Evolutionary conservation across 306 rosid species (phyloP).

Genomic region (Delonix regia): DNA sequence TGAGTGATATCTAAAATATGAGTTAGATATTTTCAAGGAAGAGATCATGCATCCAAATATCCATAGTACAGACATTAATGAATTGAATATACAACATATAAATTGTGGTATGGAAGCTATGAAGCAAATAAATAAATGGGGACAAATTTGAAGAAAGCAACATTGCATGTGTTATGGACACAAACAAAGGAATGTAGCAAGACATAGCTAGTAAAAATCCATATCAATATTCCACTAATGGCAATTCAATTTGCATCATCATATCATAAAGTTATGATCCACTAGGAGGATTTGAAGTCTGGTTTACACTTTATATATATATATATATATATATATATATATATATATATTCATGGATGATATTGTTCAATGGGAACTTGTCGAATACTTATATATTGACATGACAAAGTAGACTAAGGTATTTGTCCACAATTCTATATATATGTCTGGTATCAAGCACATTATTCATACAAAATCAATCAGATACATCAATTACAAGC

Average conservation of each 20-base stretch:
- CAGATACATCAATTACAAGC: slow-evolving; percentile 28
- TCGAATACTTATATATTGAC: not conserved
- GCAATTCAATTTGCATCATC: too few species aligned
- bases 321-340: too few species aligned
- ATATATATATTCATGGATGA: not conserved
- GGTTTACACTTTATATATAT: too few species aligned
- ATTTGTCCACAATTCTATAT: not conserved
- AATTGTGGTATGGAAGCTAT: not conserved
- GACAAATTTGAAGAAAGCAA: not conserved
- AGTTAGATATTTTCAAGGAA: too few species aligned
- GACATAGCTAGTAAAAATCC: too few species aligned
- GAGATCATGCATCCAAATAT: not conserved
- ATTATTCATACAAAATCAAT: slow-evolving; percentile 27
- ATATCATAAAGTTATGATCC: not conserved
- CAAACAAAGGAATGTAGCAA: not conserved
- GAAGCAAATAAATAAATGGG: not conserved
- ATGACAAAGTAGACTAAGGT: not conserved
- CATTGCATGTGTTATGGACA: not conserved
- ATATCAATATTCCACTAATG: too few species aligned
- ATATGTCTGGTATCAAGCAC: not conserved
- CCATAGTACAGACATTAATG: not conserved
- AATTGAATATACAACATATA: not conserved
- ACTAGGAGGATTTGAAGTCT: not conserved
- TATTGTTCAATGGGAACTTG: not conserved
- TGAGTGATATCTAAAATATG: not conserved